phyloP scores from a whole-genome alignment of 768 basidiomycete species.

The Pleurotus ostreatus region DNA sequence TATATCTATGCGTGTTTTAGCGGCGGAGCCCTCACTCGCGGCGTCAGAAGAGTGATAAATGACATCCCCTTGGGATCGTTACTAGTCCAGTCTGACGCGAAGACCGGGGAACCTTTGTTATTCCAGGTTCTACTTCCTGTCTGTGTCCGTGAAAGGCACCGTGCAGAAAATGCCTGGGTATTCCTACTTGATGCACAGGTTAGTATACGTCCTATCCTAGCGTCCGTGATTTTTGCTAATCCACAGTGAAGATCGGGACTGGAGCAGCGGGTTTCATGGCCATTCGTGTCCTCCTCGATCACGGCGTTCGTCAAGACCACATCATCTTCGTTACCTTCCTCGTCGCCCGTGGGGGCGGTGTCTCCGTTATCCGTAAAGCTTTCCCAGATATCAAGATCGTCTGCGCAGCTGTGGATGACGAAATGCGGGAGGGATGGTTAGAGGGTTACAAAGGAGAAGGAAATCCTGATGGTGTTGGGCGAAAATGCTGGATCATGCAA shows the following conservation, averaged over 20 bases:
- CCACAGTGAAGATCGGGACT: constrained; percentile 70
- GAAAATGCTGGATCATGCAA: constrained; percentile 78
- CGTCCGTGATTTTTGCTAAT: neutral
- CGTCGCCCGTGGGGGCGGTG: constrained; percentile 77
- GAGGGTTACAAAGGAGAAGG: constrained; percentile 50
- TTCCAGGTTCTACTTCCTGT: constrained; percentile 79
- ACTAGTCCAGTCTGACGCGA: constrained; percentile 83
- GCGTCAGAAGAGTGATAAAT: constrained; percentile 83
- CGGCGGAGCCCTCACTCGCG: constrained; percentile 87
- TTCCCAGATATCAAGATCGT: constrained; percentile 87
- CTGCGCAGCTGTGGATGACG: constrained; percentile 78
- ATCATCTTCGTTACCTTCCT: constrained; percentile 91
- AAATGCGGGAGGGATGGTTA: constrained; percentile 72
- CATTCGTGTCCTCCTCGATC: constrained; percentile 88
- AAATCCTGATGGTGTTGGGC: constrained; percentile 43
- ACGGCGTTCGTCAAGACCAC: constrained; percentile 78
- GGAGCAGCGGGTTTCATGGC: constrained; percentile 95
- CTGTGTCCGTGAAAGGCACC: constrained; percentile 60
- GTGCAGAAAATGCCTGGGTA: constrained; percentile 71
- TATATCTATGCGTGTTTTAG: constrained; percentile 30
- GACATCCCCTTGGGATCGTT: constrained; percentile 86
- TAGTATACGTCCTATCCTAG: neutral
- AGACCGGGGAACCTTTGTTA: constrained; percentile 83
- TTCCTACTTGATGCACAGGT: constrained; percentile 91
- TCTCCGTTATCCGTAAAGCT: constrained; percentile 71